Base-by-base conservation (phyloP, 148 eudicot species). In the Polygonum maritimum region DNA sequence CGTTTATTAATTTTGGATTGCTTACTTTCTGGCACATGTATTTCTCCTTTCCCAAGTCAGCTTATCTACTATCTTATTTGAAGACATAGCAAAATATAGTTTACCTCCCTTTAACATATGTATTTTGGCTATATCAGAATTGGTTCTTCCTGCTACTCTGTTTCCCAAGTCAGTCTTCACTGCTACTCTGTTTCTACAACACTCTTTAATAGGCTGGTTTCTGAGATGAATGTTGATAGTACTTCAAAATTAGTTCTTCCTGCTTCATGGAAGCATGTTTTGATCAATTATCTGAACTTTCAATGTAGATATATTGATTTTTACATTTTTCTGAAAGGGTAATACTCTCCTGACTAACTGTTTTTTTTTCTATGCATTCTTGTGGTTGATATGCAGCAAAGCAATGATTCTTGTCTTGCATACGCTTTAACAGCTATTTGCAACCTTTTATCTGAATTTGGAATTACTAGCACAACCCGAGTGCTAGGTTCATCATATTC, bases 381-480 rank as follows among this genome's bases (percentile, higher is more conserved):
- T 44, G 62, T 76, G 75, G 72, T 71, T 81, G 51, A 18, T 79
- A 65, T 88, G 92, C 97, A 95, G 99, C 89, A 86, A 67, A 84
- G 78, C 73, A 88, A 95, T 84, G 99, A 95, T 75, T 83, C 89
- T 33, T 92, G 97, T 86, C 99, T 95, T 83, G 96, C 97, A 16
- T 87, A 92, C 82, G 89, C 98, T 38, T 86, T 95, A 79, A 78
- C 97, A 54, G 94, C 93, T 69, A 92, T 95, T 60, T 92, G 96
- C 78, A 92, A 86, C 82, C 81, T 95, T 78, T 79, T 95, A 76
- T 91, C 96, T 82, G 91, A 91, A 82, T 82, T 91, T 79, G 93
- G 99, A 74, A 77, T 89, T 70, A 86, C 92, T 71, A 86, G 85
- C 69, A 82, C 87, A 52, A 81, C 91, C 39, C 88, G 98, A 75